Conservation (phyloP, 2,329 filamentous ascomycete species). For the Aspergillus eucalypticola region DNA sequence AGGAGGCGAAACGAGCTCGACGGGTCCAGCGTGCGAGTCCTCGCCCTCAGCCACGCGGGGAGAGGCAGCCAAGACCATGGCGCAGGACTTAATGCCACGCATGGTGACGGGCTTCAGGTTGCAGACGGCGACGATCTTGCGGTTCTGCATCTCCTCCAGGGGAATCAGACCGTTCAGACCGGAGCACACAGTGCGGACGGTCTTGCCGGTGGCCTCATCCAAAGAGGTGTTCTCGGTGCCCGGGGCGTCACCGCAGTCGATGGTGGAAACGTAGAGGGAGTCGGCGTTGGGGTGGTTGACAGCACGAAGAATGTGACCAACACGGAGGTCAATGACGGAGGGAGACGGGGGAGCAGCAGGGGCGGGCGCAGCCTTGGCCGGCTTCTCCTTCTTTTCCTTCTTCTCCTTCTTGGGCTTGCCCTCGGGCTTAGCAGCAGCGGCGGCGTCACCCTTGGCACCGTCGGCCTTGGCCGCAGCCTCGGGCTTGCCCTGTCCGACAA, state of each 20-base stretch:
- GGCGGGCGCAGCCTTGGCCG: constrained; percentile 74
- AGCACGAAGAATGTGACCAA: constrained; percentile 96
- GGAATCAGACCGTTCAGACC: constrained; percentile 91
- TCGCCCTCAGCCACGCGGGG: constrained; percentile 81
- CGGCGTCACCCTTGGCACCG: constrained; percentile 56
- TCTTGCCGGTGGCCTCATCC: constrained; percentile 81
- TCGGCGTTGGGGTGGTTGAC: constrained; percentile 96
- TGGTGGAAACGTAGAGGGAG: constrained; percentile 91
- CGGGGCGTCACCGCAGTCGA: constrained; percentile 85
- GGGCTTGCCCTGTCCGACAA: constrained; percentile 41
- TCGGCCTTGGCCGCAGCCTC: constrained; percentile 55
- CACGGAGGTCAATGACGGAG: constrained; percentile 85
- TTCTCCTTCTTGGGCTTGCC: constrained; percentile 56
- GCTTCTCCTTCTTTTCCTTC: constrained; percentile 65
- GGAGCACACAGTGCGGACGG: constrained; percentile 93
- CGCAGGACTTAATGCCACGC: constrained; percentile 77
- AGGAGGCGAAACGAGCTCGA: constrained; percentile 88
- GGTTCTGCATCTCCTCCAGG: constrained; percentile 92
- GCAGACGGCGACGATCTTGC: constrained; percentile 92
- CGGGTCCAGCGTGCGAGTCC: constrained; percentile 80
- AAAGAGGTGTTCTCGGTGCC: constrained; percentile 79
- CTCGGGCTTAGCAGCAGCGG: constrained; percentile 38
- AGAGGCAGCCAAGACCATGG: constrained; percentile 95
- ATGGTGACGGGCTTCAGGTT: constrained; percentile 99
- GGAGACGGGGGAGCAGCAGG: constrained; percentile 77